Evolutionary conservation across 345 rosid species (phyloP).

Genomic region (Brassica juncea): DNA sequence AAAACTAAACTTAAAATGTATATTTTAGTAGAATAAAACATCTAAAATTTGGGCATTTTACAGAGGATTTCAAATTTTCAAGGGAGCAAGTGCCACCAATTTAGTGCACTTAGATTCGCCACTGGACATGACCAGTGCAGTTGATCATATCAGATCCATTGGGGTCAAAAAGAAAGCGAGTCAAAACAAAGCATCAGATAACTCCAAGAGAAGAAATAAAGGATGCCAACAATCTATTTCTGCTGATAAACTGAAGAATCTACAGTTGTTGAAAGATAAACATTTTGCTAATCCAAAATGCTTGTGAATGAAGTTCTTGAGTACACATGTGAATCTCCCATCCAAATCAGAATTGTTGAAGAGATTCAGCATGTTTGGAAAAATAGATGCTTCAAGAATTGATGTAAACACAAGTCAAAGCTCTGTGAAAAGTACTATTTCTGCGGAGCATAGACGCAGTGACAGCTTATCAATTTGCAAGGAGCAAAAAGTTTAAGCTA

Average conservation of each 20-base stretch:
- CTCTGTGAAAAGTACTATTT: conserved; percentile 32
- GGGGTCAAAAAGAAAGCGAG: conserved; percentile 30
- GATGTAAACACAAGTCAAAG: conserved; percentile 20
- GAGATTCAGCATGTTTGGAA: conserved; percentile 41
- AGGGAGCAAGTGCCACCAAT: too few relatives aligned
- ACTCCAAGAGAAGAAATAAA: conserved; percentile 34
- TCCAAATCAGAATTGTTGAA: conserved; percentile 37
- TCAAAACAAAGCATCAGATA: neutral
- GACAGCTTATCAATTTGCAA: conserved; percentile 38
- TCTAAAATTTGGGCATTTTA: too few relatives aligned
- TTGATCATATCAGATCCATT: conserved; percentile 21
- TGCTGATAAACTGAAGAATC: conserved; percentile 11
- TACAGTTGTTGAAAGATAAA: conserved; percentile 33
- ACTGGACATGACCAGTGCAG: conserved; percentile 2
- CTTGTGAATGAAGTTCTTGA: conserved; percentile 38
- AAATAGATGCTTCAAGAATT: conserved; percentile 32
- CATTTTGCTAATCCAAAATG: conserved; percentile 32
- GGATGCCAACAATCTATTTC: conserved; percentile 5
- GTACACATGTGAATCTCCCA: conserved; percentile 25
- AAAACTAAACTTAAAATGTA: too few relatives aligned
- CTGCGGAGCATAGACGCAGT: conserved; percentile 41
- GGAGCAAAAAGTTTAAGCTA: conserved; percentile 35
- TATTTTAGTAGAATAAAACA: too few relatives aligned
- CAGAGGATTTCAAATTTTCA: too few relatives aligned
- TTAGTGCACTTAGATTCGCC: neutral